A percentile compares a stretch with the other conserved stretches of the same genome.
Conservation (phyloP, 1,284 basidiomycete species). For the Tilletia horrida region DNA sequence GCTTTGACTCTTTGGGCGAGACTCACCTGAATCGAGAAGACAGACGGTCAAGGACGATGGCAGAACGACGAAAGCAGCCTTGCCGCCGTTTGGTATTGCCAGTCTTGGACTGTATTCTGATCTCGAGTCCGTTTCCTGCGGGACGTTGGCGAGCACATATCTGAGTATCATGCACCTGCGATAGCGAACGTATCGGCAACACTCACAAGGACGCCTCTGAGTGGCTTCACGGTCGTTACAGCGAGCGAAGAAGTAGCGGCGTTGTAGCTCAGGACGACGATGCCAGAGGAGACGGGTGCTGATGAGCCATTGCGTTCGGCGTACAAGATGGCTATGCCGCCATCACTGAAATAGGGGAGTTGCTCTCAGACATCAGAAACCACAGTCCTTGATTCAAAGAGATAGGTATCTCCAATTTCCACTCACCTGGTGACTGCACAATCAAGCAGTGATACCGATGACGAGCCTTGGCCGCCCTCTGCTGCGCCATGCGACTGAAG, state of each 20-base stretch:
- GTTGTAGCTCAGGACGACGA: slow-evolving; percentile 23
- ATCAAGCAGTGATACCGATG: neutral
- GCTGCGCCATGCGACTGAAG: neutral
- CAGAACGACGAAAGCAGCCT: slow-evolving; percentile 43
- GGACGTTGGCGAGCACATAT: no score
- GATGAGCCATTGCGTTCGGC: slow-evolving; percentile 22
- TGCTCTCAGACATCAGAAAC: neutral
- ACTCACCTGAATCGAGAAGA: slow-evolving; percentile 20
- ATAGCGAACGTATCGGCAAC: neutral
- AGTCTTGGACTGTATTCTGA: slow-evolving; percentile 40
- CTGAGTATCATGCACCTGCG: no score
- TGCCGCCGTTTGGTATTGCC: slow-evolving; percentile 42
- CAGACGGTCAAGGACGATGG: slow-evolving; percentile 38
- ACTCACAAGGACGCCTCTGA: slow-evolving; percentile 15
- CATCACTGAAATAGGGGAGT: neutral
- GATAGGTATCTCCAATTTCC: neutral
- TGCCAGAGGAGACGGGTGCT: slow-evolving; percentile 19
- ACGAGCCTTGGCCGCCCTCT: neutral
- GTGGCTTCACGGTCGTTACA: neutral
- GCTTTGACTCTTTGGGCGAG: no score
- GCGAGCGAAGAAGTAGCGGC: neutral
- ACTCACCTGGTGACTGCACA: slow-evolving; percentile 8
- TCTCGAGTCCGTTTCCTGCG: slow-evolving; percentile 35
- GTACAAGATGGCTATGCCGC: neutral
- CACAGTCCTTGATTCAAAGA: neutral